Evolutionary conservation across 495 filamentous ascomycete genomes (phyloP).

Genomic region (Aspergillus sclerotioniger): DNA sequence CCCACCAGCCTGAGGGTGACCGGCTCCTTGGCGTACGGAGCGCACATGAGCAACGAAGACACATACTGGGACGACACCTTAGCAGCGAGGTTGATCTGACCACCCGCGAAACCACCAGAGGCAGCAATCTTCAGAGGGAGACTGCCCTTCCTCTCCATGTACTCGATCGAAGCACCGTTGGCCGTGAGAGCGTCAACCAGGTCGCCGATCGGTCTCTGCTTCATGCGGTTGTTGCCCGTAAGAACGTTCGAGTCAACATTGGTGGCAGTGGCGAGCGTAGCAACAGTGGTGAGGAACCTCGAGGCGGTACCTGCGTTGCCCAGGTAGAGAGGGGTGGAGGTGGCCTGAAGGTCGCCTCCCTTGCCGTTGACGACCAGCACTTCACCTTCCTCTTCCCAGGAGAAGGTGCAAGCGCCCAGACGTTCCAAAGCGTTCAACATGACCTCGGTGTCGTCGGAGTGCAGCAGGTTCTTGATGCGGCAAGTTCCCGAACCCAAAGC

Average conservation of each 20-base stretch:
- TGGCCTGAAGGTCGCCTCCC: slow-evolving; percentile 79
- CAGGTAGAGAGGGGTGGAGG: slow-evolving; percentile 75
- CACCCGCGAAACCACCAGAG: slow-evolving; percentile 82
- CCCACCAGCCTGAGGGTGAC: slow-evolving; percentile 88
- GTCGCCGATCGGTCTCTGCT: slow-evolving; percentile 86
- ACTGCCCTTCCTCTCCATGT: slow-evolving; percentile 73
- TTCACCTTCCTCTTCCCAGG: slow-evolving; percentile 91
- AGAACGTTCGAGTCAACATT: slow-evolving; percentile 67
- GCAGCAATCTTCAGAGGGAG: slow-evolving; percentile 82
- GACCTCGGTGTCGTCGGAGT: slow-evolving; percentile 95
- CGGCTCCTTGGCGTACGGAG: slow-evolving; percentile 90
- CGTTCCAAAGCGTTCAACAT: slow-evolving; percentile 87
- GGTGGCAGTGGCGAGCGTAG: slow-evolving; percentile 72
- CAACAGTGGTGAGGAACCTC: slow-evolving; percentile 90
- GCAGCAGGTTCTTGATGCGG: slow-evolving; percentile 84
- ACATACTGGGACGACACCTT: slow-evolving; percentile 98
- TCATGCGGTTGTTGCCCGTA: slow-evolving; percentile 96
- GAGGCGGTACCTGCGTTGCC: slow-evolving; percentile 97
- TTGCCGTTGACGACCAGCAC: slow-evolving; percentile 87
- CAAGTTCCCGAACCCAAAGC: slow-evolving; percentile 86
- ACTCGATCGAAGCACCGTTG: slow-evolving; percentile 82
- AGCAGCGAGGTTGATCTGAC: slow-evolving; percentile 85
- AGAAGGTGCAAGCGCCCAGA: slow-evolving; percentile 85
- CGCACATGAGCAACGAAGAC: slow-evolving; percentile 93
- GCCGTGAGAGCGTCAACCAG: slow-evolving; percentile 86